Conservation (phyloP, 1,284 basidiomycete genomes). For the Inonotus obliquus region DNA sequence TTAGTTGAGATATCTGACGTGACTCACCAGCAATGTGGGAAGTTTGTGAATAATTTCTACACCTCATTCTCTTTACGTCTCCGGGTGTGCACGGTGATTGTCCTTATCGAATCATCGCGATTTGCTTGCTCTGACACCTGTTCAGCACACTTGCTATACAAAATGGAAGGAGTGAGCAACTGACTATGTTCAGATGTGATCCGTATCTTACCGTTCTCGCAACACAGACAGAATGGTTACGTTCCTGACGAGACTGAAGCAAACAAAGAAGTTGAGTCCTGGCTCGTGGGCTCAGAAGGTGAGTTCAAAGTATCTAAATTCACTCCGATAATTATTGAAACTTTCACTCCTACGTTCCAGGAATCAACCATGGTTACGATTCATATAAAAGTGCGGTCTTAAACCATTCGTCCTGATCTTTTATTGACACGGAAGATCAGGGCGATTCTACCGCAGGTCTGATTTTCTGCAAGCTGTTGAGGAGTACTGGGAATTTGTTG, state of each 20-base stretch:
- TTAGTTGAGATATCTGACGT: not conserved
- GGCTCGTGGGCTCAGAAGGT: not conserved
- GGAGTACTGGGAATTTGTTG: not conserved
- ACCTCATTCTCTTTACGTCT: constrained; percentile 40
- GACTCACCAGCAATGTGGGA: constrained; percentile 21
- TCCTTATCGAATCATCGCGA: not conserved
- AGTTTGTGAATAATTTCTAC: constrained; percentile 32
- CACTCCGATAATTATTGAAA: not conserved
- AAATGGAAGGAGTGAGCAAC: constrained; percentile 3
- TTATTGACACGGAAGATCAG: not conserved
- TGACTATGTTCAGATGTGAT: not conserved
- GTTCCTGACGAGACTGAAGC: too few species aligned
- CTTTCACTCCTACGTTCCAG: not conserved
- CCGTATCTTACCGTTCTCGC: too few species aligned
- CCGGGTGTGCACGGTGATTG: constrained; percentile 40
- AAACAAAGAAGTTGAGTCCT: too few species aligned
- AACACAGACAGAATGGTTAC: too few species aligned
- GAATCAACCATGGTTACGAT: too few species aligned
- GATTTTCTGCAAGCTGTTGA: not conserved
- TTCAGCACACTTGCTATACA: not conserved
- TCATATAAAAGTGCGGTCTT: too few species aligned
- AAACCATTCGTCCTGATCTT: too few species aligned
- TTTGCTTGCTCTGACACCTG: not conserved
- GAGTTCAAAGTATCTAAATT: not conserved
- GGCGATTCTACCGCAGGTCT: not conserved